phyloP scores from a whole-genome alignment of 2,329 filamentous ascomycete species.

The Ophiosphaerella korrae region DNA sequence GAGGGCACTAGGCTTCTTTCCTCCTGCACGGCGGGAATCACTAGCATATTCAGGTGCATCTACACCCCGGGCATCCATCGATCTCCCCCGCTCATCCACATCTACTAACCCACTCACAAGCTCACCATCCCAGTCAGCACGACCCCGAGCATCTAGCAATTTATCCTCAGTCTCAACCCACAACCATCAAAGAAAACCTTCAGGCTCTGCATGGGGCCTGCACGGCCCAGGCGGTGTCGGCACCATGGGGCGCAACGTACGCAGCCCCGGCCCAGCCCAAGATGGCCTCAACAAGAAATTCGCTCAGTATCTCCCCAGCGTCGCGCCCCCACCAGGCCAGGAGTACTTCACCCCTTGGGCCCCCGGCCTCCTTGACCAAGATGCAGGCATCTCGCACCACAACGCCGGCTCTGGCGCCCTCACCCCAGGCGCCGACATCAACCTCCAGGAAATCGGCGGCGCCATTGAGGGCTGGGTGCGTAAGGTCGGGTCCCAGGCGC shows the following conservation, averaged over 20 bases:
- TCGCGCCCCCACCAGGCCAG: constrained; percentile 68
- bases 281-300: constrained; percentile 86
- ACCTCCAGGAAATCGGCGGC: constrained; percentile 81
- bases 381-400: constrained; percentile 34
- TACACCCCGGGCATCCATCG: constrained; percentile 71
- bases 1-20: constrained; percentile 86
- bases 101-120: constrained; percentile 36
- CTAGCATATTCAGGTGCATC: constrained; percentile 65
- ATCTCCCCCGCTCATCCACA: constrained; percentile 58
- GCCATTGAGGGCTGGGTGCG: constrained; percentile 90
- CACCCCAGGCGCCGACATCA: constrained; percentile 44
- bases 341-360: constrained; percentile 50
- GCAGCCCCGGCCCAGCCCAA: constrained; percentile 78
- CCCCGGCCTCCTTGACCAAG: constrained; percentile 39
- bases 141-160: constrained; percentile 45
- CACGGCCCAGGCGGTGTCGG: constrained; percentile 87
- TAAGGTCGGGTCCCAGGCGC: constrained; percentile 72
- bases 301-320: constrained; percentile 78
- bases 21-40: constrained; percentile 87
- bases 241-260: constrained; percentile 72
- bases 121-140: constrained; percentile 47
- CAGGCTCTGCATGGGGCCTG: constrained; percentile 60
- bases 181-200: constrained; percentile 44
- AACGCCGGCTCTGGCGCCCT: constrained; percentile 35
- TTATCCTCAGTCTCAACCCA: constrained; percentile 44